Evolutionary conservation across 768 basidiomycete species (phyloP).

Genomic region (Hypsizygus marmoreus): DNA sequence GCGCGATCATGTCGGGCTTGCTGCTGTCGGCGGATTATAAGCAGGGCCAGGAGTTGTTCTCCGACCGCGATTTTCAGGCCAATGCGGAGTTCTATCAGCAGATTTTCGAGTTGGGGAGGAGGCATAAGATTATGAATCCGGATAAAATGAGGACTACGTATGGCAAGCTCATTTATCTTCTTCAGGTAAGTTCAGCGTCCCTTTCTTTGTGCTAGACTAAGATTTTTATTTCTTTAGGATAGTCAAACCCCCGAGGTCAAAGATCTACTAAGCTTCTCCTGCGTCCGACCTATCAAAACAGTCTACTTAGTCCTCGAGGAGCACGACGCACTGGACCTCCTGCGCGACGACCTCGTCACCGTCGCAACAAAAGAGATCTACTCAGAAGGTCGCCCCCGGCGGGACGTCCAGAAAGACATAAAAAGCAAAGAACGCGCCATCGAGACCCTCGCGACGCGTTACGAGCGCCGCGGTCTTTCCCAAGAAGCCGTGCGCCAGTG

Average conservation of each 20-base stretch:
- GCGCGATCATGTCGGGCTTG: constrained; percentile 84
- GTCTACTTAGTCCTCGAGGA: constrained; percentile 70
- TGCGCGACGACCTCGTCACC: constrained; percentile 76
- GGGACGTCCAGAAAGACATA: constrained; percentile 85
- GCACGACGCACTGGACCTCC: constrained; percentile 61
- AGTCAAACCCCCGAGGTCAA: constrained; percentile 83
- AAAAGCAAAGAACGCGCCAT: constrained; percentile 84
- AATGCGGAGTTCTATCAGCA: constrained; percentile 81
- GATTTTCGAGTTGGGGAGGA: constrained; percentile 79
- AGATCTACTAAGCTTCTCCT: constrained; percentile 78
- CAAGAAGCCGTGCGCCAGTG: constrained; percentile 77
- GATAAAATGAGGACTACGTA: constrained; percentile 91
- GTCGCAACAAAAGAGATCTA: constrained; percentile 83
- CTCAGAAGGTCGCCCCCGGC: constrained; percentile 66
- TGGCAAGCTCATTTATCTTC: constrained; percentile 81
- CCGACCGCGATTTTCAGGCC: constrained; percentile 76
- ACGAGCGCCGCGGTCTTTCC: constrained; percentile 56
- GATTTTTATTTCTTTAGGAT: constrained; percentile 49
- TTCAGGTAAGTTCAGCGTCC: constrained; percentile 55
- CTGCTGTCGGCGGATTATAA: constrained; percentile 85
- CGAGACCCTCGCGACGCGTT: constrained; percentile 67
- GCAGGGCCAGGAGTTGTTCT: constrained; percentile 83
- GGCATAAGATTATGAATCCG: constrained; percentile 92
- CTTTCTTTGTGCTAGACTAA: neutral
- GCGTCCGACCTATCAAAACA: constrained; percentile 76